These are phyloP conservation scores for Dryas alaskensis DNA, from an alignment of 306 rosid genomes.

Conservation along the genomic window DNA sequence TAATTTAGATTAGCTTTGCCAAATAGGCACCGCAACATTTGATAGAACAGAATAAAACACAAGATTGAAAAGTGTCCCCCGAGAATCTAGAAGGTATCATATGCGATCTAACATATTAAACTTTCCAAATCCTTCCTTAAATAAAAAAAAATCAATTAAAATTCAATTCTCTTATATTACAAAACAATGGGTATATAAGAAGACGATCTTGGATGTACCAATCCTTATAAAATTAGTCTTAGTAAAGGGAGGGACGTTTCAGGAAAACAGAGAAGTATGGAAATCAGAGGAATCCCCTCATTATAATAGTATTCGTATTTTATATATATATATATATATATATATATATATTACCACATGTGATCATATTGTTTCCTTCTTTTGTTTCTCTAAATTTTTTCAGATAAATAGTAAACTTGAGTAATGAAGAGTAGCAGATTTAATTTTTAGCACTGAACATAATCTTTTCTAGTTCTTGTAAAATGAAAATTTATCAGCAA, in stretches of 20 bases:
- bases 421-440: not conserved
- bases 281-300: not conserved
- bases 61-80: too few relatives aligned
- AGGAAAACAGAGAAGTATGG: not conserved
- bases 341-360: not conserved
- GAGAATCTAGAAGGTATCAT: too few relatives aligned
- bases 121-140: too few relatives aligned
- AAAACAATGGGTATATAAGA: too few relatives aligned
- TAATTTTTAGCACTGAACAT: not conserved
- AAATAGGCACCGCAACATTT: not conserved
- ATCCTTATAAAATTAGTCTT: not conserved
- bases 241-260: not conserved
- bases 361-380: not conserved
- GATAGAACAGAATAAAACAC: too few relatives aligned
- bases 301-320: not conserved
- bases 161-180: too few relatives aligned
- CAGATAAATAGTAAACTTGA: not conserved
- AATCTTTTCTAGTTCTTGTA: not conserved
- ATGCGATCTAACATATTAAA: too few relatives aligned
- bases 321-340: not conserved
- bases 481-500: not conserved
- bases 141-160: too few relatives aligned
- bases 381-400: not conserved
- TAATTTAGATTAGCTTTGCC: not conserved
- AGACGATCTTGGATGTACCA: too few relatives aligned